phyloP scores from a whole-genome alignment of 257 asterid species.

The Rauvolfia tetraphylla region DNA sequence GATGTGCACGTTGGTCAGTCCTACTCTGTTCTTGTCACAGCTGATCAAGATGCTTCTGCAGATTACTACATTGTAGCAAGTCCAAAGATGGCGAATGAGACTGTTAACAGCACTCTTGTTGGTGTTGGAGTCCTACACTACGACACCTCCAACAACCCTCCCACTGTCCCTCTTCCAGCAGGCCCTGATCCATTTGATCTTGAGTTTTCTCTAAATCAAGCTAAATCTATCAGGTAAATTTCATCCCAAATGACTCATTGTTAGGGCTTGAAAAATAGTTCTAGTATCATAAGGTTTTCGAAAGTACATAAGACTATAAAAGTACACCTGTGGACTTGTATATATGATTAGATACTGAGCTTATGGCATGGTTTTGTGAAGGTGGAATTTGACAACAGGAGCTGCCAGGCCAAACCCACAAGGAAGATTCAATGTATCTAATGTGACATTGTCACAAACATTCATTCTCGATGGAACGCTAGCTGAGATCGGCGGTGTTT shows the following conservation, averaged over 20 bases:
- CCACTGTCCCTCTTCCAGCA: conserved; percentile 48
- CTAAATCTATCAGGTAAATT: conserved; percentile 50
- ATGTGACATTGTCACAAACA: conserved; percentile 58
- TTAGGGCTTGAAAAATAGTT: not conserved
- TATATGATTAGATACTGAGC: not conserved
- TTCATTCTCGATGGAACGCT: conserved; percentile 45
- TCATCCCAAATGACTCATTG: not conserved
- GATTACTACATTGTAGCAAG: conserved; percentile 65
- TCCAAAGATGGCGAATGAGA: conserved; percentile 38
- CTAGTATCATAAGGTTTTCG: too few species aligned
- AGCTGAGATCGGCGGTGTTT: conserved; percentile 1
- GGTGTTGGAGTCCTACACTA: conserved; percentile 62
- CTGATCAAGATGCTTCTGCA: conserved; percentile 29
- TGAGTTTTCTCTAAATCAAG: conserved; percentile 48
- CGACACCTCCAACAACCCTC: conserved; percentile 34
- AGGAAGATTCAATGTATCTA: conserved; percentile 64
- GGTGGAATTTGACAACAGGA: conserved; percentile 63
- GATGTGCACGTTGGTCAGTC: conserved; percentile 80
- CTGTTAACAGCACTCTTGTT: conserved; percentile 22
- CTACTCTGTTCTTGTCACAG: conserved; percentile 62
- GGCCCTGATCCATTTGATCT: conserved; percentile 60
- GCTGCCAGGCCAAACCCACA: conserved; percentile 74
- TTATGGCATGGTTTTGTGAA: conserved; percentile 9
- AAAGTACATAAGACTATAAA: too few species aligned
- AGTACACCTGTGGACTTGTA: too few species aligned